phyloP scores from a whole-genome alignment of 1,284 basidiomycete species.

The Ceratobasidium sp. region DNA sequence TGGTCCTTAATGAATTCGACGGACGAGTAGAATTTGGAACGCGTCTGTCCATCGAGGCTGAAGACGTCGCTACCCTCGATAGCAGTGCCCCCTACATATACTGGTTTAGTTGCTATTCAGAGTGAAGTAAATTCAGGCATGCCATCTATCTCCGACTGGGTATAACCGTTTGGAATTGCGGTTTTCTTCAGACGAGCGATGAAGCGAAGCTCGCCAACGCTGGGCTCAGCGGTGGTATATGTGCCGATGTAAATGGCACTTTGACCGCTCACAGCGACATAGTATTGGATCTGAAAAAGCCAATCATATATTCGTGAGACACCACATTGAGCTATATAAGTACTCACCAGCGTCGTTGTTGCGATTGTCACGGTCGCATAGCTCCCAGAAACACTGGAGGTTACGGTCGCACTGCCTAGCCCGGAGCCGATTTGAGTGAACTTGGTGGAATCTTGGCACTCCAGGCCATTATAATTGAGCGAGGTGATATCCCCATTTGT shows the following conservation, averaged over 20 bases:
- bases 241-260: constrained; percentile 46
- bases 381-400: constrained; percentile 36
- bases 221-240: constrained; percentile 55
- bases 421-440: constrained; percentile 43
- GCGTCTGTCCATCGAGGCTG: constrained; percentile 29
- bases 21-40: constrained; percentile 44
- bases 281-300: constrained; percentile 38
- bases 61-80: constrained; percentile 47
- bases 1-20: constrained; percentile 45
- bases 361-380: constrained; percentile 41
- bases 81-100: constrained; percentile 36
- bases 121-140: no score
- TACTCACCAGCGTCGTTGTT: constrained; percentile 25
- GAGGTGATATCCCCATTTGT: constrained; percentile 47
- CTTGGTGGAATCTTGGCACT: constrained; percentile 42
- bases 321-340: neutral
- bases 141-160: constrained; percentile 58
- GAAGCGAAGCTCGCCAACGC: constrained; percentile 64
- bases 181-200: constrained; percentile 64
- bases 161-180: constrained; percentile 60
- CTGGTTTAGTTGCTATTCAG: neutral
- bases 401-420: constrained; percentile 36
- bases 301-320: neutral
- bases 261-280: constrained; percentile 36
- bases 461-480: constrained; percentile 35